A percentile compares a stretch with the other conserved stretches of the same genome.
phyloP scores from a whole-genome alignment of 2,329 filamentous ascomycete genomes.

The Apiospora sp. region DNA sequence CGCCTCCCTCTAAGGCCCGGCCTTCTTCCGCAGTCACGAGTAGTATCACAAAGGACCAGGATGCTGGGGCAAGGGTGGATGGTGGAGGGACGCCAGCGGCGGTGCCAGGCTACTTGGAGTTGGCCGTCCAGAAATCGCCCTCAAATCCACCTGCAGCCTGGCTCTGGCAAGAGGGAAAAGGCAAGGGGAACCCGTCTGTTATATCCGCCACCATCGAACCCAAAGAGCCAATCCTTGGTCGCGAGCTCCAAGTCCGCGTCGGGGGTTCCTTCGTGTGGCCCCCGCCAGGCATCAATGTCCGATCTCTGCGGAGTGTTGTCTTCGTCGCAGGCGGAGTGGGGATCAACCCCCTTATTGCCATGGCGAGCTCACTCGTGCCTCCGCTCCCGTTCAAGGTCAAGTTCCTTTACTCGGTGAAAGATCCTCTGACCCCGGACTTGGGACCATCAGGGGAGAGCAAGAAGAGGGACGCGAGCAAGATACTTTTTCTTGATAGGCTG shows the following conservation, averaged over 20 bases:
- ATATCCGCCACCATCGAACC: constrained; percentile 33
- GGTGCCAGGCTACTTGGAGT: constrained; percentile 66
- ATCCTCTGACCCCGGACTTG: constrained; percentile 30
- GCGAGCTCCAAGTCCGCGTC: constrained; percentile 71
- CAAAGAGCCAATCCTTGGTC: constrained; percentile 59
- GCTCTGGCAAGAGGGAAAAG: constrained; percentile 65
- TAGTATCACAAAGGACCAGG: too few relatives aligned
- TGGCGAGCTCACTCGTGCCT: constrained; percentile 53
- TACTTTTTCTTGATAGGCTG: constrained; percentile 63
- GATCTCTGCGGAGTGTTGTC: constrained; percentile 65
- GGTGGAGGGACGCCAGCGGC: background rate
- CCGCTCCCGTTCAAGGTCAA: constrained; percentile 58
- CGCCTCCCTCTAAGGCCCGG: constrained; percentile 66
- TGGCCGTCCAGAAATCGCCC: constrained; percentile 78
- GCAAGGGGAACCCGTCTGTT: constrained; percentile 34
- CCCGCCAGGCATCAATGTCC: constrained; percentile 56
- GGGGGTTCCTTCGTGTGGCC: constrained; percentile 87
- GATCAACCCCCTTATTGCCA: constrained; percentile 82
- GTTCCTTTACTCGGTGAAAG: constrained; percentile 68
- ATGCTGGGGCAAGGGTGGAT: background rate
- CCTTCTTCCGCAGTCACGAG: constrained; percentile 33
- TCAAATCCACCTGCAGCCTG: constrained; percentile 77
- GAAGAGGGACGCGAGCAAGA: constrained; percentile 36
- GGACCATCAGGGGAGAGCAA: background rate
- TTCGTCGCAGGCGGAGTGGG: constrained; percentile 85